Percentiles rank a stretch among this genome's conserved stretches.
phyloP scores from a whole-genome alignment of 2,329 filamentous ascomycete genomes.

The Epichloe festucae region DNA sequence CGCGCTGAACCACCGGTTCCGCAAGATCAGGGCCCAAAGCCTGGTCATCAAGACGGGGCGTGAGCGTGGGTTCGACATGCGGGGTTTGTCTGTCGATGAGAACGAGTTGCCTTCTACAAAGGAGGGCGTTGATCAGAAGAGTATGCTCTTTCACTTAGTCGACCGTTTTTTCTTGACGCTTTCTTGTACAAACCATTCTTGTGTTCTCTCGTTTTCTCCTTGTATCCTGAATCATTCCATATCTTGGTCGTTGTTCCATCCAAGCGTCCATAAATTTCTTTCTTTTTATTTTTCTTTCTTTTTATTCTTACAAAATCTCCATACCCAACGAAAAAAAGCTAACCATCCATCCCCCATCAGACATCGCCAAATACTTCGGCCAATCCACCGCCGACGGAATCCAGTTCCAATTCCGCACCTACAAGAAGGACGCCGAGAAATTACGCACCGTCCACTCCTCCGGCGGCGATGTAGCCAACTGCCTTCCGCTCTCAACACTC shows the following conservation, averaged over 20 bases:
- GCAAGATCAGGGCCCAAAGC: conserved; percentile 30
- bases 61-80: conserved; percentile 26
- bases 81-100: conserved; percentile 24
- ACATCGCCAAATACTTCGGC: conserved; percentile 47
- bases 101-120: conserved; percentile 24
- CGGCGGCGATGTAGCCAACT: conserved; percentile 32
- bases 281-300: neutral
- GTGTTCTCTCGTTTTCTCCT: neutral
- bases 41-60: conserved; percentile 25
- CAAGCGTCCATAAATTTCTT: neutral
- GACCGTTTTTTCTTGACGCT: too few relatives aligned
- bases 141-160: conserved; percentile 18
- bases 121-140: conserved; percentile 26
- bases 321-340: conserved; percentile 2
- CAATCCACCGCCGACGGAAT: conserved; percentile 44
- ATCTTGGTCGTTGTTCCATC: neutral
- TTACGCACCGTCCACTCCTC: conserved; percentile 31
- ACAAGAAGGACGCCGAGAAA: conserved; percentile 39
- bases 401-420: conserved; percentile 45
- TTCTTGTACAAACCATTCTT: neutral
- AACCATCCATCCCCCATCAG: conserved; percentile 20
- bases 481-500: conserved; percentile 18
- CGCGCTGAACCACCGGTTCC: conserved; percentile 39
- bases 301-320: too few relatives aligned
- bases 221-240: neutral